These are phyloP conservation scores for Omphalea diandra DNA, from an alignment of 441 rosid genomes.

Conservation along the genomic window DNA sequence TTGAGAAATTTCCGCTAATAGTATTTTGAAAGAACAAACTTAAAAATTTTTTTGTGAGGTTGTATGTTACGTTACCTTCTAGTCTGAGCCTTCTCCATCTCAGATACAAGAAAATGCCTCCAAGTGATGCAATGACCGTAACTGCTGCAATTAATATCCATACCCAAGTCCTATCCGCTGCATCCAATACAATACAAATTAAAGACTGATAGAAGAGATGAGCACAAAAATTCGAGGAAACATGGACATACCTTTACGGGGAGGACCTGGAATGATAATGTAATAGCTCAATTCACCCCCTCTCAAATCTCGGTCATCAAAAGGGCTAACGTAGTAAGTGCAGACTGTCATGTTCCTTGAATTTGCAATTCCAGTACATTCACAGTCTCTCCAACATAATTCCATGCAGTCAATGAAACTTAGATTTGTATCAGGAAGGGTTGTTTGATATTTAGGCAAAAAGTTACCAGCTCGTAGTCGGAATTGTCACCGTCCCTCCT, in stretches of 20 bases:
- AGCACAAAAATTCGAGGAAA: no score
- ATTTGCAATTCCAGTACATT: neutral
- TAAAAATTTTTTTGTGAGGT: no score
- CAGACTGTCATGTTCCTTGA: neutral
- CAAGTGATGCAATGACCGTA: neutral
- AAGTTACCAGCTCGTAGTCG: neutral
- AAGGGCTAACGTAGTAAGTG: neutral
- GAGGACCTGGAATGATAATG: conserved; percentile 9
- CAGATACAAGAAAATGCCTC: conserved; percentile 3
- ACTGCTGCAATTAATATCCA: conserved; percentile 12
- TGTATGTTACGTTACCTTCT: no score
- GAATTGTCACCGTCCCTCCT: conserved; percentile 8
- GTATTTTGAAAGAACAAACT: no score
- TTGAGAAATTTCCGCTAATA: no score
- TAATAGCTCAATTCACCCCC: neutral
- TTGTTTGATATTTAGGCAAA: no score
- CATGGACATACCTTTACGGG: neutral
- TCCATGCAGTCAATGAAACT: conserved; percentile 14
- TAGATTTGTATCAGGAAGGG: neutral
- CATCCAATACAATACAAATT: neutral
- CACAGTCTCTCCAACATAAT: conserved; percentile 11
- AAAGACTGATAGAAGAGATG: no score
- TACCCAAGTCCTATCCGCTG: neutral
- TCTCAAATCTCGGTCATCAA: neutral
- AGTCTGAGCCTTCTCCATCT: conserved; percentile 15